Evolutionary conservation across 805 yeast genomes (phyloP), one percentile per base, ranked within the genome.

Genomic region (Myxozyma mucilagina): DNA sequence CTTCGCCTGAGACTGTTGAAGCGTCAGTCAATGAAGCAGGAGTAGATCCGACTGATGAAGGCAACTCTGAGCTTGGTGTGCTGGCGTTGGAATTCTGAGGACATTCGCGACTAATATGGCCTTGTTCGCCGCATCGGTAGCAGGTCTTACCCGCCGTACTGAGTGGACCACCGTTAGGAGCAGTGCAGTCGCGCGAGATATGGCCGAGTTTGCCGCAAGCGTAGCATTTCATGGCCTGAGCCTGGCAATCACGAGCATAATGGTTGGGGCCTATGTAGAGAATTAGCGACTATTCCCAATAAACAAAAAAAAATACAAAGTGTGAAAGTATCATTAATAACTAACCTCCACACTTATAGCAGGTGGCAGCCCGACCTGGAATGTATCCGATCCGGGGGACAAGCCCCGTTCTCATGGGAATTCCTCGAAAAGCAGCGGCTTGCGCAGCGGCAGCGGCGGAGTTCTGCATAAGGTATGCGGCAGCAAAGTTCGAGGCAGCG

Each of bases 191-290:
- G 36, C 66, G 61, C 41, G 62, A 57, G 70, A 90, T 84, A 79
- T 90, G 97, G 61, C 96, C 96, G 63, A 82, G 79, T 76, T 87
- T 85, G 70, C 96, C 96, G 78, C 97, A 90, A 61, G 91, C 88
- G 81, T 89, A 90, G 77, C 97, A 90, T 78, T 89, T 89, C 73
- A 85, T 82, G 59, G 76, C 78, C 62, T 81, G 82, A 59, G 84
- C 82, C 75, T 85, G 87, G 78, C 97, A 90, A 76, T 90, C 96
- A 79, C 89, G 87, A 67, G 96, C 96, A 78, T 86, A 87, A 76
- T 90, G 96, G 84, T 89, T 89, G 73, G 94, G 91, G 67, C 54
- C 54, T 50, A 24, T 14, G 41, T 7, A 29, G 20, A 49, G 43
- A 29, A 47, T 9, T n/a, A 11, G 10, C 18, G 14, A 34, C 32